Base-by-base conservation (phyloP, 768 basidiomycete genomes). In the Harrya chromipes region DNA sequence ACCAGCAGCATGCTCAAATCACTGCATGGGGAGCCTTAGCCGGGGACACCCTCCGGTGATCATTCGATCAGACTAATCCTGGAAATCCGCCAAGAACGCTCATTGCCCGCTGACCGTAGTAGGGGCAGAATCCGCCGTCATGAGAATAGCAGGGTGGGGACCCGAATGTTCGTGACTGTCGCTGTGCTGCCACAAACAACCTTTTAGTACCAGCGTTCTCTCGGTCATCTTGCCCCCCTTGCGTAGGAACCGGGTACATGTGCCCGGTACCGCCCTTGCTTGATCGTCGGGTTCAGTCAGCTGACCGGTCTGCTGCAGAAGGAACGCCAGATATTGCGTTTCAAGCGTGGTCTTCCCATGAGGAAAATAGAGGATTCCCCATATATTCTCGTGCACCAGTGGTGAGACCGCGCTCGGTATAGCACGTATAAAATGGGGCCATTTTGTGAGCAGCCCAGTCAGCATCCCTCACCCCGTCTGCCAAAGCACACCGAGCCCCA, bases 381-480 rank as follows among this genome's bases (percentile, higher is more conserved):
- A 2, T 14, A 6, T 33, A n/a, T 38, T 21, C 19, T 46, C 33
- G 29, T 26, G 21, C n/a, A 38, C 16, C 7, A n/a, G 6, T 20
- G 26, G 21, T 16, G 31, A 17, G 43, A 27, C 45, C 27, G 16
- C 1, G 34, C 33, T 6, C n/a, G n/a, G n/a, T 6, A 23, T 19
- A 33, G 21, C 37, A 40, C 34, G n/a, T 52, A 58, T 66, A 64
- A 58, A 61, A 31, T 31, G 31, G 3, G 12, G 13, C 31, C 31
- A 14, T 31, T 31, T 31, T 14, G 31, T 14, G 9, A 10, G 2
- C 8, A 27, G 12, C 11, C 31, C 31, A 31, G 12, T 31, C 31
- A 12, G 31, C 13, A 31, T 27, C 27, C 31, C 13, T 31, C 31
- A 31, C 8, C 13, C 11, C n/a, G n/a, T n/a, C n/a, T n/a, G n/a